Conservation (phyloP, 371 early-diverging fungal genomes). For the Amoeboradix gromovi region DNA sequence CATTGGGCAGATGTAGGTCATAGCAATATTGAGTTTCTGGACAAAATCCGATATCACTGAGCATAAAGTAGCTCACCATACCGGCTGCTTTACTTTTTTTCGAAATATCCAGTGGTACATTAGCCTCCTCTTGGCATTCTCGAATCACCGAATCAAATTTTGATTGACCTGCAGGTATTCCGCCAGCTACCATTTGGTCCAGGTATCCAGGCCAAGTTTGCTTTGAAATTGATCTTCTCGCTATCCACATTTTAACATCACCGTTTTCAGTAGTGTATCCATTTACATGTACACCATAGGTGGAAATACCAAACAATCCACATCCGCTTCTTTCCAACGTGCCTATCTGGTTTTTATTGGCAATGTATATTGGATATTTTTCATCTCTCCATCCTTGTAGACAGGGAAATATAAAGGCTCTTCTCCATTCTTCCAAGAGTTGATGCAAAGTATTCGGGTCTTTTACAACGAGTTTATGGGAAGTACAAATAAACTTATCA, state of each 20-base stretch:
- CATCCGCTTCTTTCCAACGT: constrained; percentile 46
- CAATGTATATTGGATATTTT: constrained; percentile 42
- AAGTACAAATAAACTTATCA: not conserved
- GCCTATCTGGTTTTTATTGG: constrained; percentile 3
- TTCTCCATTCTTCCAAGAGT: not conserved
- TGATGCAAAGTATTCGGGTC: not conserved
- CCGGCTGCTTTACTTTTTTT: constrained; percentile 20
- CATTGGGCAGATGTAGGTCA: constrained; percentile 38
- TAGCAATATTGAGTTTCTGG: constrained; percentile 31
- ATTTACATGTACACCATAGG: constrained; percentile 53
- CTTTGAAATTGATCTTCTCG: constrained; percentile 37
- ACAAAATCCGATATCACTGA: constrained; percentile 8
- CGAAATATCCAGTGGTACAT: constrained; percentile 26
- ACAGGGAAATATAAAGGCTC: not conserved
- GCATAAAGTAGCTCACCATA: constrained; percentile 31
- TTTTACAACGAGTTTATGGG: not conserved
- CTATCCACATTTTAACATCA: constrained; percentile 47
- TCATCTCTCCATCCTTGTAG: constrained; percentile 40
- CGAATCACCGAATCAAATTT: constrained; percentile 36
- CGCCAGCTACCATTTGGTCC: constrained; percentile 69
- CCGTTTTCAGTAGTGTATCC: constrained; percentile 23
- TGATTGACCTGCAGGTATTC: constrained; percentile 32
- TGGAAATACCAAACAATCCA: constrained; percentile 39
- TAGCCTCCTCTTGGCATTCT: constrained; percentile 71
- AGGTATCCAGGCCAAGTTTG: constrained; percentile 55